Percentiles rank a stretch among this genome's conserved stretches.
Evolutionary conservation across 495 filamentous ascomycete species (phyloP).

Genomic region (Aspergillus leporis): DNA sequence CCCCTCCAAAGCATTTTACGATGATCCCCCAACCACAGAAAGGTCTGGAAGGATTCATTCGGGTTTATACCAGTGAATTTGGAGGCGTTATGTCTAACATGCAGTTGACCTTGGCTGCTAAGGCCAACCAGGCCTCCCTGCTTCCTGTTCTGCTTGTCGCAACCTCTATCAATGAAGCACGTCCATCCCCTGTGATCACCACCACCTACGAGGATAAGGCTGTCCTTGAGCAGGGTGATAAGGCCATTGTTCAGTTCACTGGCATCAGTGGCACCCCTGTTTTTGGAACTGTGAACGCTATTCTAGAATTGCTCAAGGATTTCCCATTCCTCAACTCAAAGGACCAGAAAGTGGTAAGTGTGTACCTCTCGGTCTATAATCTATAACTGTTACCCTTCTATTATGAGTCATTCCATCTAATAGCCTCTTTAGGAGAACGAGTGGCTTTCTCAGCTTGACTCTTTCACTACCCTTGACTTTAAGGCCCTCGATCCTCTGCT

Average conservation of each 20-base stretch:
- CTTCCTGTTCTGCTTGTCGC: constrained; percentile 52
- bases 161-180: constrained; percentile 49
- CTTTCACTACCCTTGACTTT: constrained; percentile 66
- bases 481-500: constrained; percentile 76
- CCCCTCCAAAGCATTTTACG: constrained; percentile 14
- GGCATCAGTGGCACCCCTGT: constrained; percentile 31
- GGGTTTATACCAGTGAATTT: constrained; percentile 1
- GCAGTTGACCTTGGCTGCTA: constrained; percentile 57
- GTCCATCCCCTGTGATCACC: constrained; percentile 42
- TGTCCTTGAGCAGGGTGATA: constrained; percentile 42
- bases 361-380: not conserved
- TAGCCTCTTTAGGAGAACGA: constrained; percentile 44
- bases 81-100: constrained; percentile 35
- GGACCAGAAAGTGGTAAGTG: constrained; percentile 42
- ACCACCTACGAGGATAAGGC: constrained; percentile 52
- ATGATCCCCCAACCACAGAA: constrained; percentile 23
- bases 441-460: constrained; percentile 54
- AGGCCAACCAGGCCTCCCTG: constrained; percentile 57
- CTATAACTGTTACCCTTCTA: not conserved
- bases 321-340: constrained; percentile 49
- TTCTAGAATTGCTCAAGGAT: constrained; percentile 39
- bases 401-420: not conserved
- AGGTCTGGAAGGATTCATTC: not conserved
- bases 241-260: constrained; percentile 41
- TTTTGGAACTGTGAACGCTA: constrained; percentile 37